Conservation (phyloP, 2,329 filamentous ascomycete species). For the Colletotrichum coccodes region DNA sequence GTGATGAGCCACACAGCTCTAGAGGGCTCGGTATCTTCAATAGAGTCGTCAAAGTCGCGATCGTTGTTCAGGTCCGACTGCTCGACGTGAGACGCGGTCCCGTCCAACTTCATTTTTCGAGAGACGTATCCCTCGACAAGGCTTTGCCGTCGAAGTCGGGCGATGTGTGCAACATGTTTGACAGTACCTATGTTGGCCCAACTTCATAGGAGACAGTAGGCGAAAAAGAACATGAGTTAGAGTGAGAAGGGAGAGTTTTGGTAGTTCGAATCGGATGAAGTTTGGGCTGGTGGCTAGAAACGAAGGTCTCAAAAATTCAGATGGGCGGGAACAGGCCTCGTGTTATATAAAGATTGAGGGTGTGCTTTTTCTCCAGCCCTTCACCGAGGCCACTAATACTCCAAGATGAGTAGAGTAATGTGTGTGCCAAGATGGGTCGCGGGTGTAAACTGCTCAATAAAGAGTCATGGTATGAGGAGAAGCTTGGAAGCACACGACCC, state of each 20-base stretch:
- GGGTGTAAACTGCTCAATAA: not conserved
- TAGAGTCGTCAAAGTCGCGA: slow-evolving; percentile 39
- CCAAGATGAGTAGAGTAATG: not conserved
- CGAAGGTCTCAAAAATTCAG: not conserved
- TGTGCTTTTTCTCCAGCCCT: not conserved
- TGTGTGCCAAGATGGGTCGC: not conserved
- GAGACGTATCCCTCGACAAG: slow-evolving; percentile 2
- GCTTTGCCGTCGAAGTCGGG: slow-evolving; percentile 6
- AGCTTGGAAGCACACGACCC: not conserved
- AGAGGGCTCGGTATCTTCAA: slow-evolving; percentile 39
- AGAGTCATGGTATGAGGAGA: not conserved
- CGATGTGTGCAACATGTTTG: slow-evolving; percentile 11
- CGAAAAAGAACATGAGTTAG: not conserved
- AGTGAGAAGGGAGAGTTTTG: not conserved
- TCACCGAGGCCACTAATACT: not conserved
- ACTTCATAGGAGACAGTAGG: not conserved
- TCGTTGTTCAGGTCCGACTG: slow-evolving; percentile 31
- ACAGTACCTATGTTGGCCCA: not conserved
- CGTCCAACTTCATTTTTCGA: slow-evolving; percentile 10
- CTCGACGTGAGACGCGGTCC: slow-evolving; percentile 8
- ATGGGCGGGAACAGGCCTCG: not conserved
- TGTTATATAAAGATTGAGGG: slow-evolving; percentile 13
- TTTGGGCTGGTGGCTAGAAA: not conserved
- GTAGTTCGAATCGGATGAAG: not conserved
- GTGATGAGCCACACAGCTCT: slow-evolving; percentile 40